phyloP scores from a whole-genome alignment of 495 filamentous ascomycete genomes.

The Usnea hakonensis region DNA sequence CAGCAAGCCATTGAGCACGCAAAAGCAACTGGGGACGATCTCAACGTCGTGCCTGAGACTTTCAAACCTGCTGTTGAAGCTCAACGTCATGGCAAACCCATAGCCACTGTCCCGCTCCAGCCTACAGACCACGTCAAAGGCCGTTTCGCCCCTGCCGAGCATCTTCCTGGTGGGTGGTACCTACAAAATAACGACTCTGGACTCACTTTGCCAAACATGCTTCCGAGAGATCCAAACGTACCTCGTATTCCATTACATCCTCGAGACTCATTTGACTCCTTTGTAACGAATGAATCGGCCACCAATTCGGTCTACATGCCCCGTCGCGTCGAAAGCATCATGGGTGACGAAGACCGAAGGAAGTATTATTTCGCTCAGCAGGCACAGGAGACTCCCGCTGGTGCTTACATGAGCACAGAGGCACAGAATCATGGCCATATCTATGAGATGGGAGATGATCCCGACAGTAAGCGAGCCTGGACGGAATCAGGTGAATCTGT shows the following conservation, averaged over 20 bases:
- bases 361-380: conserved; percentile 65
- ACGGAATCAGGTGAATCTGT: conserved; percentile 10
- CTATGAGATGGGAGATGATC: conserved; percentile 44
- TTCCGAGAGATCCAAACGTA: conserved; percentile 39
- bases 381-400: conserved; percentile 45
- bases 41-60: conserved; percentile 85
- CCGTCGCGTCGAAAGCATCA: conserved; percentile 70
- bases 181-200: conserved; percentile 31
- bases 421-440: conserved; percentile 38
- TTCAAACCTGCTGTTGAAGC: conserved; percentile 67
- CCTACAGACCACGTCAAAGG: conserved; percentile 70
- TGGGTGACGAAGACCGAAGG: conserved; percentile 67
- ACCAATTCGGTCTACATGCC: conserved; percentile 64
- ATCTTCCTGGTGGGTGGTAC: conserved; percentile 50
- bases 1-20: conserved; percentile 79
- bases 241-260: conserved; percentile 48
- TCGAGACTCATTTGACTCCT: conserved; percentile 65
- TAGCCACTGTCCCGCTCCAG: conserved; percentile 48
- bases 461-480: conserved; percentile 16
- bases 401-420: conserved; percentile 41
- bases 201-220: conserved; percentile 32
- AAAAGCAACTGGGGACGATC: conserved; percentile 71
- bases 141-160: conserved; percentile 35
- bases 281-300: conserved; percentile 51
- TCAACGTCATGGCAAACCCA: conserved; percentile 33